Percentiles rank a stretch among this genome's conserved stretches.
Conservation (phyloP, 2,329 filamentous ascomycete species). For the Aspergillus terreus region DNA sequence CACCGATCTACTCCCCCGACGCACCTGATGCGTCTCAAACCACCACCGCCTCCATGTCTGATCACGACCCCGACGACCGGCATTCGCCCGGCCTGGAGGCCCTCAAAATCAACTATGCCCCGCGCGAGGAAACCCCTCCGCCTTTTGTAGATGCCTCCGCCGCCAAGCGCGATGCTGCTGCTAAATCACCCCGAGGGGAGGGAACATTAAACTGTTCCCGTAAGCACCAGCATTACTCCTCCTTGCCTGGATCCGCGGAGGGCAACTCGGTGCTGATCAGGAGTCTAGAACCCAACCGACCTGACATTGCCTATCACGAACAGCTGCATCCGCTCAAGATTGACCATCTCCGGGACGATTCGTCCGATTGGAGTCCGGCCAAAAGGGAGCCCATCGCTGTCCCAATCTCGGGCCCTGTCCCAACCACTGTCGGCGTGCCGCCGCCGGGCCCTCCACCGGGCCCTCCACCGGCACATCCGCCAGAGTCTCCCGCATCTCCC, state of each 20-base stretch:
- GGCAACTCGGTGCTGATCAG: constrained; percentile 59
- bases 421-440: neutral
- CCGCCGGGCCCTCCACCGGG: neutral
- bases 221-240: constrained; percentile 29
- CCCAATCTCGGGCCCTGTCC: neutral
- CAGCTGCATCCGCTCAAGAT: constrained; percentile 49
- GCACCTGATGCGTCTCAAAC: constrained; percentile 27
- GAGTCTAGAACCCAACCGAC: constrained; percentile 61
- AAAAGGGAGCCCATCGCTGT: neutral
- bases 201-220: constrained; percentile 32
- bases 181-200: constrained; percentile 22
- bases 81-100: constrained; percentile 36
- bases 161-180: constrained; percentile 15
- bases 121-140: constrained; percentile 26
- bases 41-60: constrained; percentile 32
- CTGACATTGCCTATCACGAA: constrained; percentile 61
- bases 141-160: constrained; percentile 28
- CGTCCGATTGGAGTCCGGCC: constrained; percentile 8
- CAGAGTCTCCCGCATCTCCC: too few relatives aligned
- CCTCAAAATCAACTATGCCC: constrained; percentile 28
- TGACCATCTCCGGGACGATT: constrained; percentile 8
- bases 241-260: constrained; percentile 52
- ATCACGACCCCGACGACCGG: constrained; percentile 41
- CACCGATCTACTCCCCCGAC: neutral
- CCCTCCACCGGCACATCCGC: neutral